These are phyloP conservation scores for Saccharomycopsis hybrid DNA, from an alignment of 1,139 yeast species.

Conservation along the genomic window DNA sequence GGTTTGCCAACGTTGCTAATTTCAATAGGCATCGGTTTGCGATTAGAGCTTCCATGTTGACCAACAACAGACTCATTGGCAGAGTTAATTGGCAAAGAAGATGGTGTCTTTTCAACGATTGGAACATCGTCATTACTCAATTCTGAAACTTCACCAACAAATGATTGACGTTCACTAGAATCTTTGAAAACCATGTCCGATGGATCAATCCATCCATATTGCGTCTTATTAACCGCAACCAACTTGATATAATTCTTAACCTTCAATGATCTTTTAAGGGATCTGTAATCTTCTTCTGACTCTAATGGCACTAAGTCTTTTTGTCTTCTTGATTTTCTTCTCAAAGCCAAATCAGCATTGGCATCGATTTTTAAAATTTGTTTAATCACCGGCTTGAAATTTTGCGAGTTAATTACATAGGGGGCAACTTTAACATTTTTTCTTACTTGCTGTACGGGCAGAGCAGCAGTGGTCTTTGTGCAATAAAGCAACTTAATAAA, in stretches of 20 bases:
- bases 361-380: constrained; percentile 46
- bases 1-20: too few relatives aligned
- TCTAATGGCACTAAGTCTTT: constrained; percentile 38
- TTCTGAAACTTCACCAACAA: too few relatives aligned
- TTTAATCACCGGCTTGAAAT: constrained; percentile 47
- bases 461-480: constrained; percentile 37
- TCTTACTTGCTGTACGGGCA: constrained; percentile 43
- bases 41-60: too few relatives aligned
- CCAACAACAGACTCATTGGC: too few relatives aligned
- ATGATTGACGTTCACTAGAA: too few relatives aligned
- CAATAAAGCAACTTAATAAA: constrained; percentile 17
- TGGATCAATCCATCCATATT: too few relatives aligned
- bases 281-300: constrained; percentile 37
- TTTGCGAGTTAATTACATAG: constrained; percentile 42
- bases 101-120: too few relatives aligned
- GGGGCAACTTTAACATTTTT: constrained; percentile 35
- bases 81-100: too few relatives aligned
- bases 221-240: constrained; percentile 17
- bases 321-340: constrained; percentile 40
- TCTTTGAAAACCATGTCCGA: too few relatives aligned
- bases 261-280: constrained; percentile 38
- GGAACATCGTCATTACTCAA: too few relatives aligned
- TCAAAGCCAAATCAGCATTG: constrained; percentile 17
- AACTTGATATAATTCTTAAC: constrained; percentile 31
- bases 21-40: too few relatives aligned